phyloP scores from a whole-genome alignment of 768 basidiomycete genomes.

The Tylopilus sp. region DNA sequence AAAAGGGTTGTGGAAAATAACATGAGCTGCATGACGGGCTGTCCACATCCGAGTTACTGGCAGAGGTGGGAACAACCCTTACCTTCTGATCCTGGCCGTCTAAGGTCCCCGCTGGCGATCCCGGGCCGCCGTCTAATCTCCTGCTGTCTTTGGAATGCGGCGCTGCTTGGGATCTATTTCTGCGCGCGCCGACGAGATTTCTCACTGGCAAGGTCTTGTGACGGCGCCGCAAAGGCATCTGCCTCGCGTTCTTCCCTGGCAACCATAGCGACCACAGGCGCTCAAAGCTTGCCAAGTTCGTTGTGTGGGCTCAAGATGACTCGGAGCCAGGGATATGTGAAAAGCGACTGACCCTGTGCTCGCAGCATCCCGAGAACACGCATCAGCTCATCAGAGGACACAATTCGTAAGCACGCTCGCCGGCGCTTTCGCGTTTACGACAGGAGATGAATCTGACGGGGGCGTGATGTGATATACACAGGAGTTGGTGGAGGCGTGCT shows the following conservation, averaged over 20 bases:
- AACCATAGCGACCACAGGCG: conserved; percentile 15
- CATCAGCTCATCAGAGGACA: conserved; percentile 36
- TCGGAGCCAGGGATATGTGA: conserved; percentile 52
- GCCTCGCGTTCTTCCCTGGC: background rate
- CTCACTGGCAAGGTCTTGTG: background rate
- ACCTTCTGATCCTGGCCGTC: conserved; percentile 15
- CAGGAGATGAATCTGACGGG: conserved; percentile 9
- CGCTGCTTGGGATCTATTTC: background rate
- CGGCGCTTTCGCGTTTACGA: background rate
- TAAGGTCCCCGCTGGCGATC: conserved; percentile 3
- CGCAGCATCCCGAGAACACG: conserved; percentile 45
- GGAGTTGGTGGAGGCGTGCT: conserved; percentile 56
- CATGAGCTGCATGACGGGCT: background rate
- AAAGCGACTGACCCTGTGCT: conserved; percentile 50
- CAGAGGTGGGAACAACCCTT: background rate
- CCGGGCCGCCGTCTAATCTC: background rate
- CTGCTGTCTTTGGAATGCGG: background rate
- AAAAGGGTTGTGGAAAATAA: background rate
- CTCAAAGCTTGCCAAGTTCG: conserved; percentile 33
- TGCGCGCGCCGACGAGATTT: background rate
- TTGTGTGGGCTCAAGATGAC: conserved; percentile 67
- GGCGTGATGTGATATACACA: conserved; percentile 22
- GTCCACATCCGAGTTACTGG: background rate
- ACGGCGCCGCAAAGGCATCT: background rate
- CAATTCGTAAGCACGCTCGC: conserved; percentile 42